Evolutionary conservation across 2,329 filamentous ascomycete genomes (phyloP).

Genomic region (Trichoderma aggressivum): DNA sequence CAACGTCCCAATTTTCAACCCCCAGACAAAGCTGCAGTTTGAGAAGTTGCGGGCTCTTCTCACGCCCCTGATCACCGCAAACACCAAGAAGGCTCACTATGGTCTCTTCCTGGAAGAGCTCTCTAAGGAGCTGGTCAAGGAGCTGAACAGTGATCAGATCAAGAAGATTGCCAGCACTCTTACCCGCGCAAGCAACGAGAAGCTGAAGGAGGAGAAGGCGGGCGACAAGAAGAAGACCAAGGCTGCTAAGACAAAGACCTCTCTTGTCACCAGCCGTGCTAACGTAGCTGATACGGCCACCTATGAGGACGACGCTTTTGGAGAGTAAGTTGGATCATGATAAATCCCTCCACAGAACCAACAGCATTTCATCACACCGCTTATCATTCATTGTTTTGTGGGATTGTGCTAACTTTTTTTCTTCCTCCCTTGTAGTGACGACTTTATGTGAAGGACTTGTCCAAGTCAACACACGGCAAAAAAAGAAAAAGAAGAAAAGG

Average conservation of each 20-base stretch:
- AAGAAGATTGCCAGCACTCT: slow-evolving; percentile 89
- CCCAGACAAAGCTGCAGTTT: slow-evolving; percentile 82
- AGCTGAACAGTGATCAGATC: slow-evolving; percentile 87
- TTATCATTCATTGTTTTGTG: neutral
- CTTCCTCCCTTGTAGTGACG: slow-evolving; percentile 47
- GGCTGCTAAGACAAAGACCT: slow-evolving; percentile 92
- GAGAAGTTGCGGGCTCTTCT: slow-evolving; percentile 72
- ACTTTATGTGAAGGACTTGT: slow-evolving; percentile 62
- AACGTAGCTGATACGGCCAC: slow-evolving; percentile 66
- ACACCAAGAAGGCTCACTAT: slow-evolving; percentile 88
- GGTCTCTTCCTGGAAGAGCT: slow-evolving; percentile 88
- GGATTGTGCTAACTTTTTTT: slow-evolving; percentile 22
- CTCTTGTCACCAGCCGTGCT: slow-evolving; percentile 64
- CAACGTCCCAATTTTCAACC: slow-evolving; percentile 80
- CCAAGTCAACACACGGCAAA: neutral
- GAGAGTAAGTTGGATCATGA: slow-evolving; percentile 65
- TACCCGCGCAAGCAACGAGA: slow-evolving; percentile 93
- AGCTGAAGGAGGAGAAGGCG: slow-evolving; percentile 97
- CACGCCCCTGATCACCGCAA: slow-evolving; percentile 70
- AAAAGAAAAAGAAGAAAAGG: neutral
- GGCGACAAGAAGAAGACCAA: slow-evolving; percentile 93
- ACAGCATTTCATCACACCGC: neutral
- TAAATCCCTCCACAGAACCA: neutral
- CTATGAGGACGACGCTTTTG: slow-evolving; percentile 77
- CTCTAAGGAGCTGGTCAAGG: slow-evolving; percentile 78